Percentiles rank a stretch among this genome's conserved stretches.
Conservation (phyloP, 441 rosid genomes). For the Manihot esculenta region DNA sequence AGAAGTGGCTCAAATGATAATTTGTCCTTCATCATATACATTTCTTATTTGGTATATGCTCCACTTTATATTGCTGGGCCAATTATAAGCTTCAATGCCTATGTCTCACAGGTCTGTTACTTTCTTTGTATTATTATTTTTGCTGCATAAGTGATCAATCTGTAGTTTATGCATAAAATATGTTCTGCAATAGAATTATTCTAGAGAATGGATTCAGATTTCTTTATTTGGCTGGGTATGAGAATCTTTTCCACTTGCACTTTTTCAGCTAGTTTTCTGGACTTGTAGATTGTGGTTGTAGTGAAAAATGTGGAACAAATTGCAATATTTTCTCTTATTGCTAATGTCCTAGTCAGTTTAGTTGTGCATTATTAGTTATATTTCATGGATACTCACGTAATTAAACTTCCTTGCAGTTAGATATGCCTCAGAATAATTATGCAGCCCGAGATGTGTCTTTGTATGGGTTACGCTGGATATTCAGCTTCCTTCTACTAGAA, state of each 20-base stretch:
- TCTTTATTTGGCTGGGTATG: background rate
- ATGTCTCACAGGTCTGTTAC: slow-evolving; percentile 77
- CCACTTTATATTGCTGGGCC: slow-evolving; percentile 96
- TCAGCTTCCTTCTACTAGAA: slow-evolving; percentile 75
- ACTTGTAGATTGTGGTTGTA: background rate
- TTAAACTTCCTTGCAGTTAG: slow-evolving; percentile 52
- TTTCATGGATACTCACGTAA: slow-evolving; percentile 18
- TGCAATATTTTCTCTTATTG: slow-evolving; percentile 12
- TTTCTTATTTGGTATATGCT: slow-evolving; percentile 84
- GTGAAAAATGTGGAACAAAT: background rate
- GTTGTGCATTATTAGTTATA: slow-evolving; percentile 1
- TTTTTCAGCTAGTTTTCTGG: background rate
- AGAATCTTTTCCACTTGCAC: background rate
- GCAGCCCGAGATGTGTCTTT: slow-evolving; percentile 48
- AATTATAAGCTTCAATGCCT: slow-evolving; percentile 88
- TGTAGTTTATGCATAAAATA: slow-evolving; percentile 15
- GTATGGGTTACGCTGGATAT: slow-evolving; percentile 81
- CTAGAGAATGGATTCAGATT: background rate
- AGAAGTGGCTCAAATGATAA: slow-evolving; percentile 40
- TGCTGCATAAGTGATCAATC: background rate
- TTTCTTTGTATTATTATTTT: slow-evolving; percentile 1
- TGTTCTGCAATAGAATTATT: background rate
- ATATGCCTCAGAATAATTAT: slow-evolving; percentile 64
- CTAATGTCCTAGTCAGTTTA: background rate
- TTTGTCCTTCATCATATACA: slow-evolving; percentile 57